Evolutionary conservation across 2,329 filamentous ascomycete genomes (phyloP), one percentile per base, ranked within the genome.

Genomic region (Blastomyces silverae): DNA sequence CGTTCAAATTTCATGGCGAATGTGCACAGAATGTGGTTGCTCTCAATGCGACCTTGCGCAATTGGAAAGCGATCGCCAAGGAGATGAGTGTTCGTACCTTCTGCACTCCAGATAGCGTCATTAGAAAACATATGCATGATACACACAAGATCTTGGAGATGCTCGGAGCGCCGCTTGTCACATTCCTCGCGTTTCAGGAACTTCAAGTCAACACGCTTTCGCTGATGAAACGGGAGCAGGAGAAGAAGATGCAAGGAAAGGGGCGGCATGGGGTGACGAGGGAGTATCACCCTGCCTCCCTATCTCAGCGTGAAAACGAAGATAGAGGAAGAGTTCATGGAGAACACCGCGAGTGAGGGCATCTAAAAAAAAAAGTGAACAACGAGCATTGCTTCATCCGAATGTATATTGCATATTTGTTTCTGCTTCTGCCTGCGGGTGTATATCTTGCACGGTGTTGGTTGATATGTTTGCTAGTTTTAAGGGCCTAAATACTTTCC

Each of bases 31-130:
- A 81, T 61, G 69, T 70, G 2, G 71, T 78, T 65, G 73, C 70
- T 66, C 74, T 78, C 67, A 73, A 77, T 64, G 86, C 77, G 2
- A 80, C 80, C 62, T 73, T 84, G 61, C 74, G 79, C 46, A 79
- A 76, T 64, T 84, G 82, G 82, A 81, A 79, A 65, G 72, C 73
- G 3, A 73, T 82, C 22, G 75, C 77, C 50, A 79, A 75, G 50
- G 77, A 80, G 62, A 80, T 84, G 78, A 74, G 75, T 53, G 72
- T 82, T 42, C 79, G 81, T 37, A 83, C 80, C 2, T 82, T 82
- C 68, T 84, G 81, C 69, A 72, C 76, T 31, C 77, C 80, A 1
- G 82, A 84, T 67, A 79, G 76, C 59, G 76, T 78, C 17, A 77
- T 84, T 62, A 73, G 79, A 64, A 82, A 82, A 69, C 76, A 82